Evolutionary conservation across 176 grass and related monocot genomes (phyloP), one percentile per base, ranked within the genome.

Genomic region (Thalia dealbata): DNA sequence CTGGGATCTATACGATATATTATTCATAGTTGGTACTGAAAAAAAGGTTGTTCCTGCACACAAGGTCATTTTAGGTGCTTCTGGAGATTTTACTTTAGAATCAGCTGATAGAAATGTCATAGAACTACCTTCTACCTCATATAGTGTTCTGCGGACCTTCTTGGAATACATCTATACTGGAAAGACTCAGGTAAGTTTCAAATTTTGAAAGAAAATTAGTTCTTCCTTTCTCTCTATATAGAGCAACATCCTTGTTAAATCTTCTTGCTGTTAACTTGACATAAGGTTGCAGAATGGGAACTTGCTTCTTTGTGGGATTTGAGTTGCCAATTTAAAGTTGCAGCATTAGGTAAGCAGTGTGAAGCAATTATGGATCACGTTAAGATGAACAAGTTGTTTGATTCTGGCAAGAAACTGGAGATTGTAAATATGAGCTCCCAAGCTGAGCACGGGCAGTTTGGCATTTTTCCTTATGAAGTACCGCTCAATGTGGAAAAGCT

Each of bases 121-220:
- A 30, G 76, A 88, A 52, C 84, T 96, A 78, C 89, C 73, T 61
- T 92, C 77, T 44, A 73, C 83, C 32, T 78, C 89, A 10, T 92
- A 92, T 84, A 69, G 78, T 84, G 76, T 96, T 86, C 71, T 92
- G 19, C 84, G 75, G 66, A 77, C 92, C 2, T 84, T 96, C 41
- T 83, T 92, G 73, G 80, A 96, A 75, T 96, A 84, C 69, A 89
- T 96, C 61, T 96, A 96, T 52, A 77, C 84, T 63, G 87, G 92
- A 21, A 78, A 76, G 27, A 96, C 92, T 16, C 84, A 92, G 81
- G 92, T 96, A 86, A 76, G 50, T 85, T 75, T 59, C 52, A 67
- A 14, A 42, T 67, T 27, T 14, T 28, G 11, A 14, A 28, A 67
- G 0, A 3, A 7, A 19, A 42, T 10, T 10, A 42, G 9, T 12